A percentile compares a stretch with the other conserved stretches of the same genome.
phyloP scores from a whole-genome alignment of 202 grass and related monocot species.

The Alloteropsis angusta region DNA sequence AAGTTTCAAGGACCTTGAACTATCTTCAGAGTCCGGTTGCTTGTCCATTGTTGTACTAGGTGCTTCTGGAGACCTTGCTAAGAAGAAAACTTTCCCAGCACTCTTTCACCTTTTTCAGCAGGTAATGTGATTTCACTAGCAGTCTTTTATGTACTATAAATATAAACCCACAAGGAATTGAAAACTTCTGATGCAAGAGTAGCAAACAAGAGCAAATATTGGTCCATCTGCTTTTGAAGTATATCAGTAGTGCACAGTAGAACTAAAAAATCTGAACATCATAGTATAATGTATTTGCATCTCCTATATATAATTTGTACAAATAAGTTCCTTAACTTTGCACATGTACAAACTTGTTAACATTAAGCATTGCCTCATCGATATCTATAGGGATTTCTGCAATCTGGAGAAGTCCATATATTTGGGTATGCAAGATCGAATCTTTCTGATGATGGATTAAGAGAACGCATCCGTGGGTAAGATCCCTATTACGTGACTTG shows the following conservation, averaged over 20 bases:
- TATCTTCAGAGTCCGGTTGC: slow-evolving; percentile 48
- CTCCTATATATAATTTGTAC: background rate
- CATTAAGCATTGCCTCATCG: background rate
- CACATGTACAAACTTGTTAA: slow-evolving; percentile 9
- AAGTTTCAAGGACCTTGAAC: slow-evolving; percentile 39
- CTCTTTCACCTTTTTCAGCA: slow-evolving; percentile 81
- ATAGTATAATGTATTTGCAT: background rate
- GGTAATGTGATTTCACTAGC: slow-evolving; percentile 31
- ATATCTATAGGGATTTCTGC: slow-evolving; percentile 67
- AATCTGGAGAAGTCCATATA: slow-evolving; percentile 70
- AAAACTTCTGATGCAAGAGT: background rate
- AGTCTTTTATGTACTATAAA: background rate
- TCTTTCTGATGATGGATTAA: slow-evolving; percentile 85
- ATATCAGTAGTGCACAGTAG: background rate
- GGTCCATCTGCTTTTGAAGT: background rate
- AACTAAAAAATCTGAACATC: background rate
- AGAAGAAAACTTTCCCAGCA: slow-evolving; percentile 98
- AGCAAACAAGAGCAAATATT: background rate
- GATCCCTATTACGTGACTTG: slow-evolving; percentile 10
- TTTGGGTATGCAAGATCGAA: slow-evolving; percentile 93
- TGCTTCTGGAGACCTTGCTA: slow-evolving; percentile 94
- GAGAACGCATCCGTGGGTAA: slow-evolving; percentile 75
- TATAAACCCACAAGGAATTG: background rate
- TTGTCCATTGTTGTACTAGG: slow-evolving; percentile 92
- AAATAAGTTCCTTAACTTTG: background rate